A percentile compares a stretch with the other conserved stretches of the same genome.
These are phyloP conservation scores for Uromyces viciae-fabae DNA, from an alignment of 1,284 basidiomycete genomes.

Conservation along the genomic window DNA sequence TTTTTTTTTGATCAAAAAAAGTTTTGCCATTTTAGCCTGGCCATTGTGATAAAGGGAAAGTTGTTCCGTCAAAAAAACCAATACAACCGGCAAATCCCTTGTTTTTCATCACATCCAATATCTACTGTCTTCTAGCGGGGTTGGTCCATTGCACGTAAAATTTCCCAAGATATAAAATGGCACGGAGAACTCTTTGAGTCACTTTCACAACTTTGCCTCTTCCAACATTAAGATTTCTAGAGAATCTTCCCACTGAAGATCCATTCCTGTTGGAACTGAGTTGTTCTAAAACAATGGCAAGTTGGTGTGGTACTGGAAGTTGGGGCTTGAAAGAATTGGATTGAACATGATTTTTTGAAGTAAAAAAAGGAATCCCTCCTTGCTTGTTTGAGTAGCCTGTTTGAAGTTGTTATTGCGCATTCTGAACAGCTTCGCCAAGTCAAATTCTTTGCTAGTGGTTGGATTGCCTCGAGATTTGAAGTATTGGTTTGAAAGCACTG, in stretches of 20 bases:
- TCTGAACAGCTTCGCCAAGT: background rate
- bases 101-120: background rate
- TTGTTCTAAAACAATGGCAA: background rate
- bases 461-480: background rate
- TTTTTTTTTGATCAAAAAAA: background rate
- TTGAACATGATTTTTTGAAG: background rate
- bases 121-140: background rate
- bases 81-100: constrained; percentile 4
- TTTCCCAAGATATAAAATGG: background rate
- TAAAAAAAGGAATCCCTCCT: background rate
- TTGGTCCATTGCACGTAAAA: constrained; percentile 1
- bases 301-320: constrained; percentile 5
- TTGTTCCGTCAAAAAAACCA: constrained; percentile 7
- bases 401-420: background rate
- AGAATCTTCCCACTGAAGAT: background rate
- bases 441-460: background rate
- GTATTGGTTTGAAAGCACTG: background rate
- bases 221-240: background rate
- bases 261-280: constrained; percentile 11
- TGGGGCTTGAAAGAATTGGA: background rate
- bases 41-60: background rate
- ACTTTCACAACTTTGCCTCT: background rate
- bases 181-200: background rate
- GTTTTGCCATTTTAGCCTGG: background rate
- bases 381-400: background rate